phyloP scores from a whole-genome alignment of 1,139 yeast genomes.

The Candida tetrigidarum region DNA sequence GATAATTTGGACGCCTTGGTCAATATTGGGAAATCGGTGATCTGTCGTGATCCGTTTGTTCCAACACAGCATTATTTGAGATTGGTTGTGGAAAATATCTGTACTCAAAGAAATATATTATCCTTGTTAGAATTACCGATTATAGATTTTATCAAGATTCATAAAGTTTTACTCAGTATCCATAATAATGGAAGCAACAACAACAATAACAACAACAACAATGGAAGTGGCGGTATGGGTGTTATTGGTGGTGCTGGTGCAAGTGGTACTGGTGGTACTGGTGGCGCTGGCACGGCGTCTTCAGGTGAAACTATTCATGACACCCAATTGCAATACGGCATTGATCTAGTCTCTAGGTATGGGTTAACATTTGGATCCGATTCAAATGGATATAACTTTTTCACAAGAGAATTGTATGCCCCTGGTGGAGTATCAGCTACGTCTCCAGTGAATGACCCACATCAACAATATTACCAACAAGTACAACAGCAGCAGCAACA shows the following conservation, averaged over 20 bases:
- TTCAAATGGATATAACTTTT: conserved; percentile 67
- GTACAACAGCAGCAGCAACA: conserved; percentile 16
- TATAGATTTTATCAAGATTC: conserved; percentile 68
- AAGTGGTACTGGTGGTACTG: no score
- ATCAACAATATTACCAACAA: conserved; percentile 33
- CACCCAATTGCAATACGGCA: conserved; percentile 53
- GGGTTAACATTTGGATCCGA: conserved; percentile 75
- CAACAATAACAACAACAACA: no score
- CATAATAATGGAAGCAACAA: conserved; percentile 48
- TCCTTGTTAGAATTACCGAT: conserved; percentile 61
- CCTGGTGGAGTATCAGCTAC: conserved; percentile 32
- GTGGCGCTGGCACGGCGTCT: conserved; percentile 1
- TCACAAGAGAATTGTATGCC: conserved; percentile 53
- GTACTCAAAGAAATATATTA: conserved; percentile 68
- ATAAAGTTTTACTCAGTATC: conserved; percentile 59
- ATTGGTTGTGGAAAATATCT: conserved; percentile 77
- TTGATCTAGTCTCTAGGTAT: conserved; percentile 67
- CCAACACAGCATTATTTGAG: conserved; percentile 79
- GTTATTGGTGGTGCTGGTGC: not conserved
- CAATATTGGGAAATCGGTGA: conserved; percentile 75
- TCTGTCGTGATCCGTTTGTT: conserved; percentile 79
- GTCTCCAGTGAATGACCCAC: conserved; percentile 27
- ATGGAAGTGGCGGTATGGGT: not conserved
- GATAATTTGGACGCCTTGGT: conserved; percentile 80
- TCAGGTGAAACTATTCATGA: conserved; percentile 39